These are phyloP conservation scores for Nakazawaea pomicola DNA, from an alignment of 805 yeast genomes.

Conservation along the genomic window DNA sequence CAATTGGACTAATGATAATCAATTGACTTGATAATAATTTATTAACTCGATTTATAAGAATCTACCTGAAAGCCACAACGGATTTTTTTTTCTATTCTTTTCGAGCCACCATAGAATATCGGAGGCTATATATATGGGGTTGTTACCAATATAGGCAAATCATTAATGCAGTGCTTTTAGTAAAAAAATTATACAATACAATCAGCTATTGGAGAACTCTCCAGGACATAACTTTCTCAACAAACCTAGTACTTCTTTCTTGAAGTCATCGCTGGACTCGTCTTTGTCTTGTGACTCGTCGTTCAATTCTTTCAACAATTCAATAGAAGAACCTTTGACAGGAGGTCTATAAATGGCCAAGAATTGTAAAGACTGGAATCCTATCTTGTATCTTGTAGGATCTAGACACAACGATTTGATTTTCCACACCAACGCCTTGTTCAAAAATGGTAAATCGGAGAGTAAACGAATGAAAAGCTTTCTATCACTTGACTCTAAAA, in stretches of 20 bases:
- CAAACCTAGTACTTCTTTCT: slow-evolving; percentile 39
- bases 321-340: slow-evolving; percentile 49
- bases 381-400: slow-evolving; percentile 76
- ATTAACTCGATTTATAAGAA: too few species aligned
- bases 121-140: too few species aligned
- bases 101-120: too few species aligned
- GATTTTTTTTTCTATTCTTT: too few species aligned
- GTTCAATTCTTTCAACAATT: slow-evolving; percentile 42
- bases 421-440: slow-evolving; percentile 54
- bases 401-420: slow-evolving; percentile 76
- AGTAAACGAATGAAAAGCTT: slow-evolving; percentile 76
- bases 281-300: slow-evolving; percentile 23
- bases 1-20: too few species aligned
- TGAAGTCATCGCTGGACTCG: slow-evolving; percentile 41
- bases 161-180: too few species aligned
- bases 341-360: slow-evolving; percentile 91
- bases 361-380: slow-evolving; percentile 77
- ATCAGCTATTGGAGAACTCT: too few species aligned
- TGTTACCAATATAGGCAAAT: too few species aligned
- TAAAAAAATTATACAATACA: too few species aligned
- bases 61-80: too few species aligned
- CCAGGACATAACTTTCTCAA: slow-evolving; percentile 38
- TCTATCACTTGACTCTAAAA: slow-evolving; percentile 75
- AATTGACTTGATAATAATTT: too few species aligned
- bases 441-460: slow-evolving; percentile 81